Base-by-base conservation (phyloP, 495 filamentous ascomycete genomes). In the Trypethelium eluteriae region DNA sequence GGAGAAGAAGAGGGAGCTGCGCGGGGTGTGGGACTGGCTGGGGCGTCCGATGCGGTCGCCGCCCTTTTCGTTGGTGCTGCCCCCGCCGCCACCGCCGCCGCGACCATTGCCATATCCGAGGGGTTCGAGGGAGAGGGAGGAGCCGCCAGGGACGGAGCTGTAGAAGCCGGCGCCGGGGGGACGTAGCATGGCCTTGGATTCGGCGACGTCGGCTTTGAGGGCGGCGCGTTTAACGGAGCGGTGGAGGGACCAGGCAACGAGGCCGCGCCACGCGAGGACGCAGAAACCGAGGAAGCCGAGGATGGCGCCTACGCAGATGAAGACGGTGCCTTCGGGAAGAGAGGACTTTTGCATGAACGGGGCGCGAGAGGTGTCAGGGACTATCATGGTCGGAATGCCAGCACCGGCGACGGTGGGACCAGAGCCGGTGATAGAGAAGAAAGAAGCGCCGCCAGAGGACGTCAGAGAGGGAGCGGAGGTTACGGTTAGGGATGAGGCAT, bases 341-440 rank as follows among this genome's bases (percentile, higher is more conserved):
- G 81, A 88, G n/a, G 91, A 93, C 73, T 88, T 88, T 72, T 95
- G 90, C 92, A 98, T 96, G 74, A 91, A 98, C 38, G 95, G 94
- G 34, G 94, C 94, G 75, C 87, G 83, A 11, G 84, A 81, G 2
- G 90, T 96, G 11, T 91, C 88, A 3, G 94, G 94, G 46, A 96
- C 86, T 16, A 83, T 83, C 2, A 90, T 79, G 4, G 85, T 74
- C 9, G 89, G 86, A 68, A 79, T 81, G 57, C 78, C 76, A 69
- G 74, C 72, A 38, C 73, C 79, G 4, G 81, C 75, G 68, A 85
- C 75, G 39, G 81, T 82, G 3, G 85, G 83, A 1, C 25, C 53
- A 34, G 84, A 75, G 53, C 62, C 68, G 12, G 71, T 71, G 3
- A 72, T 70, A 39, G 67, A 68, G 66, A 68, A 76, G 65, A 69